Evolutionary conservation across 805 yeast species (phyloP), one percentile per base, ranked within the genome.

Genomic region (Candida ficus): DNA sequence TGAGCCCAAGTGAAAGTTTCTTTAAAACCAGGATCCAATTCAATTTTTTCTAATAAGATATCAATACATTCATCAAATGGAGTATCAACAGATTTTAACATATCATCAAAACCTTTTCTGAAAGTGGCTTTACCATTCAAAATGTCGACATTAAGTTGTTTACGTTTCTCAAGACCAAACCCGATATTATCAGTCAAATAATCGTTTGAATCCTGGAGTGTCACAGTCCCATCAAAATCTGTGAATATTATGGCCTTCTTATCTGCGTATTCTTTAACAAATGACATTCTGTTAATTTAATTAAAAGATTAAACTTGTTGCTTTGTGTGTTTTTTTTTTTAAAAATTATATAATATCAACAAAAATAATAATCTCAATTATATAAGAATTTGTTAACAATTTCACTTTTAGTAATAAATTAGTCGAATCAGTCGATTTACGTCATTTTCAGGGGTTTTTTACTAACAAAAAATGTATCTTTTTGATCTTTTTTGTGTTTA

Each of bases 161-260:
- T 64, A 52, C 99, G 76, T 47, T 72, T 71, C 21, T 70, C 78
- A 36, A 67, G 65, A 4, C 98, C 98, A 61, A 88, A 83, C 4
- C 99, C 99, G 18, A 83, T 68, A 52, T 76, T 77, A 60, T 93
- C 98, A 8, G 97, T 90, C 47, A 93, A 67, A 60, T 71, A 84
- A 62, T 93, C 98, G 61, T 93, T 93, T 44, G 96, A 85, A 62
- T 93, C 99, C 61, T 91, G 95, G 44, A 85, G 67, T 11, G 99
- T 93, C 48, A 93, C 93, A 2, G 99, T 93, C 22, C 99, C 99
- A 61, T 93, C 99, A 78, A 95, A 93, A 62, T 93, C 99, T 32
- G 97, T 85, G 70, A 93, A 93, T 32, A 93, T 83, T 55, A 93
- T 88, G 35, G 95, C 91, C 47, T 75, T 73, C 49, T 56, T 56